phyloP scores from a whole-genome alignment of 441 rosid species.

The Gossypium laxum region DNA sequence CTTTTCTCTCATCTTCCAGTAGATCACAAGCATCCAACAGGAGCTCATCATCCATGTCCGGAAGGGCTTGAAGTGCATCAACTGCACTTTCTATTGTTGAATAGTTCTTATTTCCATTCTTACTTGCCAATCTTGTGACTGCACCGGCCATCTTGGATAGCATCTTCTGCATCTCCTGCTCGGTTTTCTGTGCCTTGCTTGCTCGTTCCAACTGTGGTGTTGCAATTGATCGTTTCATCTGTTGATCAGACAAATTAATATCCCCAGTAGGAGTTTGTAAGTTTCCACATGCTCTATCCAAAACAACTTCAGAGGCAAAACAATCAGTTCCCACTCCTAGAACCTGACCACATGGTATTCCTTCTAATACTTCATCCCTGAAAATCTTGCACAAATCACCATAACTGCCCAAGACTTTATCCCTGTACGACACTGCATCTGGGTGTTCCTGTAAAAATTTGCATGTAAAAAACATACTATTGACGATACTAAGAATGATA shows the following conservation, averaged over 20 bases:
- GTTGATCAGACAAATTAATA: slow-evolving; percentile 25
- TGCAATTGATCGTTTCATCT: slow-evolving; percentile 30
- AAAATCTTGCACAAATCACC: slow-evolving; percentile 41
- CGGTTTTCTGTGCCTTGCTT: slow-evolving; percentile 39
- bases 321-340: slow-evolving; percentile 24
- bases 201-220: slow-evolving; percentile 13
- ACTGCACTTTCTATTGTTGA: slow-evolving; percentile 37
- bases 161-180: slow-evolving; percentile 28
- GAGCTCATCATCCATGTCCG: slow-evolving; percentile 65
- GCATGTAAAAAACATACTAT: background rate
- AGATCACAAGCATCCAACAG: slow-evolving; percentile 79
- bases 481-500: background rate
- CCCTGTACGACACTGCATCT: slow-evolving; percentile 41
- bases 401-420: slow-evolving; percentile 36
- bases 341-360: slow-evolving; percentile 21
- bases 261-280: slow-evolving; percentile 18
- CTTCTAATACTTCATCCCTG: slow-evolving; percentile 27
- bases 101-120: slow-evolving; percentile 23
- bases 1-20: slow-evolving; percentile 70
- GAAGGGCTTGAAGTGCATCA: slow-evolving; percentile 57
- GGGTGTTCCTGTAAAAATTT: slow-evolving; percentile 52
- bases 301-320: slow-evolving; percentile 23
- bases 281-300: slow-evolving; percentile 23
- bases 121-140: slow-evolving; percentile 11
- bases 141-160: slow-evolving; percentile 17